A percentile compares a stretch with the other conserved stretches of the same genome.
Conservation (phyloP, 1,284 basidiomycete genomes). For the Puccinia sorghi region DNA sequence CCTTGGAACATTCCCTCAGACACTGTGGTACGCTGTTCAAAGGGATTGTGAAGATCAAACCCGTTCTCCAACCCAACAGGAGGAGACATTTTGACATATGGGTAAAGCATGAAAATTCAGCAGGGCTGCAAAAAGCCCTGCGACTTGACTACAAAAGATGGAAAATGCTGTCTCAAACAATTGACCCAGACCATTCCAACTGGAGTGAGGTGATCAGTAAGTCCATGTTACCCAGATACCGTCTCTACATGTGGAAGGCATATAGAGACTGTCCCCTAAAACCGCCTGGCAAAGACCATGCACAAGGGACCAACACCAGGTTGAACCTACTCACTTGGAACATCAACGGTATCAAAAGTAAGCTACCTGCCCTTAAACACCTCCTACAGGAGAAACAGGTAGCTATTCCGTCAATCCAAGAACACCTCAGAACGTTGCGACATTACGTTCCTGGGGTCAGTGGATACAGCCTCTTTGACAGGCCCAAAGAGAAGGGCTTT, state of each 20-base stretch:
- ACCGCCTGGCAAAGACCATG: background rate
- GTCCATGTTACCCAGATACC: background rate
- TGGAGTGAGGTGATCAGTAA: background rate
- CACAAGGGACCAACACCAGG: background rate
- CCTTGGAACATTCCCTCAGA: background rate
- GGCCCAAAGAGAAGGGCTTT: background rate
- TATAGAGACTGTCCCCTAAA: background rate
- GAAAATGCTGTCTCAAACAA: background rate
- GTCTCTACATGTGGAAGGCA: background rate
- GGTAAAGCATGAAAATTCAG: background rate
- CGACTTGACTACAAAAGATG: background rate
- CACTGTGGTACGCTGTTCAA: background rate
- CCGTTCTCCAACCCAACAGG: slow-evolving; percentile 9
- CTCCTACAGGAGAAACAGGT: background rate
- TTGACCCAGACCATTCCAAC: background rate
- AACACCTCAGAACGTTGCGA: background rate
- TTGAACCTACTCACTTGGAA: background rate
- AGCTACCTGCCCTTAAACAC: background rate
- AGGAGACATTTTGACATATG: slow-evolving; percentile 1
- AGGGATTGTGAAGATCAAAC: background rate
- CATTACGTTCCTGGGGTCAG: background rate
- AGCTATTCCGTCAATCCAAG: background rate
- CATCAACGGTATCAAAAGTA: slow-evolving; percentile 1
- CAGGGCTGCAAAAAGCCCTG: background rate
- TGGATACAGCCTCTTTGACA: background rate